Conservation (phyloP, 805 yeast species). For the Kuraishia hungarica region DNA sequence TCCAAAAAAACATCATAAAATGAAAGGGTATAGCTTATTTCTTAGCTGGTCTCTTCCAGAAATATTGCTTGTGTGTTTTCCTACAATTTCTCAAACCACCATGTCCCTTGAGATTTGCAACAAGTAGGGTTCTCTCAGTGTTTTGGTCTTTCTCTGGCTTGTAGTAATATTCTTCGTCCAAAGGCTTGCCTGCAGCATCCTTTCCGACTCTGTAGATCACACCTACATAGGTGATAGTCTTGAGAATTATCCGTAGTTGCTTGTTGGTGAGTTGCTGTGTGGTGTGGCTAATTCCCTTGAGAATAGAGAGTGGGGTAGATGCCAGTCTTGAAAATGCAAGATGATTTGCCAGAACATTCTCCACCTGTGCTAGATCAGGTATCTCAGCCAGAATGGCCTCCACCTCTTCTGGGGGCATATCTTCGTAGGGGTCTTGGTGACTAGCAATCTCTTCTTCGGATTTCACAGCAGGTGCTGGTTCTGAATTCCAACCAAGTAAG, state of each 20-base stretch:
- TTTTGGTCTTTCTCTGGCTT: constrained; percentile 78
- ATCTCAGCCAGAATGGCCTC: constrained; percentile 22
- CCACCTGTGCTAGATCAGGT: constrained; percentile 40
- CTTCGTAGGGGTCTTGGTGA: not conserved
- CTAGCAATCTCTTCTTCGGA: not conserved
- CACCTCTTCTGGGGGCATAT: constrained; percentile 14
- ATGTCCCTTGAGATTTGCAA: constrained; percentile 69
- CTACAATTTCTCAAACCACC: constrained; percentile 83
- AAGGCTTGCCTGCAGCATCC: constrained; percentile 92
- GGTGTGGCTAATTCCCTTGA: constrained; percentile 52
- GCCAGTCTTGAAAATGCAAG: constrained; percentile 84
- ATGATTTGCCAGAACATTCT: constrained; percentile 68
- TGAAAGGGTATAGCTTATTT: constrained; percentile 6
- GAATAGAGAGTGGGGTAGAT: constrained; percentile 74
- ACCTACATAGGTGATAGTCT: constrained; percentile 60
- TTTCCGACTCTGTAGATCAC: constrained; percentile 82
- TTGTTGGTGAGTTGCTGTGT: constrained; percentile 36
- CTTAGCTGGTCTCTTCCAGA: constrained; percentile 58
- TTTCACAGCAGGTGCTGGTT: not conserved
- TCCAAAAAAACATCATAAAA: too few species aligned
- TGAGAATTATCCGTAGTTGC: constrained; percentile 36
- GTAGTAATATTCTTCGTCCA: constrained; percentile 92
- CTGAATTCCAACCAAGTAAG: not conserved
- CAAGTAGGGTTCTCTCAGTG: constrained; percentile 56
- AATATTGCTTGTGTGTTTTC: constrained; percentile 86